Conservation (phyloP, 495 filamentous ascomycete species). For the Glutinoglossum americanum region DNA sequence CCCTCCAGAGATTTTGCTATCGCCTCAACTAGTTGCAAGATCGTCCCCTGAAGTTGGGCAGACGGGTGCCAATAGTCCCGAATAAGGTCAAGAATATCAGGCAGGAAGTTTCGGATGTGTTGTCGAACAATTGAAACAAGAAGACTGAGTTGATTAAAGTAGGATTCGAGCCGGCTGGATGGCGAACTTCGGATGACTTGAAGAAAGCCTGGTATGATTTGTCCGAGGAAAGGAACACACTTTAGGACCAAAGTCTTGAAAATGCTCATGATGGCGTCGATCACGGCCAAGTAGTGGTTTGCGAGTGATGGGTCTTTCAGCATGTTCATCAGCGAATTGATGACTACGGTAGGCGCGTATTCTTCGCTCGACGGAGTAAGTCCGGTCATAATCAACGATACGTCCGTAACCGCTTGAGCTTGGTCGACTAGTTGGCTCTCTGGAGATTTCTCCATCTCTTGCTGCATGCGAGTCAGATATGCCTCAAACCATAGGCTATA, state of each 20-base stretch:
- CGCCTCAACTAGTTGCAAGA: conserved; percentile 74
- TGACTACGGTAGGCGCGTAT: conserved; percentile 94
- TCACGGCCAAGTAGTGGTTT: conserved; percentile 83
- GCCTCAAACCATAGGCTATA: not conserved
- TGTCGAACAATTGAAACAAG: conserved; percentile 88
- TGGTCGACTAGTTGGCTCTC: conserved; percentile 39
- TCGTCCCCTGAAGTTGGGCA: conserved; percentile 63
- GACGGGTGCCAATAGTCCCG: conserved; percentile 68
- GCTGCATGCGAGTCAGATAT: conserved; percentile 5
- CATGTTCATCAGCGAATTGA: conserved; percentile 80
- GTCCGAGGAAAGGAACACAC: conserved; percentile 79
- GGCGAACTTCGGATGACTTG: conserved; percentile 61
- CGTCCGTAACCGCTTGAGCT: conserved; percentile 60
- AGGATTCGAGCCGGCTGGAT: conserved; percentile 57
- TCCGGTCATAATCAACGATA: conserved; percentile 91
- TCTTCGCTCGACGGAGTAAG: conserved; percentile 94
- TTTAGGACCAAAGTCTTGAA: conserved; percentile 90
- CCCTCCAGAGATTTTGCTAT: conserved; percentile 85
- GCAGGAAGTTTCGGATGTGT: conserved; percentile 77
- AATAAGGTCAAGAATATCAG: conserved; percentile 61
- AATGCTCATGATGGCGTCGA: conserved; percentile 96
- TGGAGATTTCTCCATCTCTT: conserved; percentile 39
- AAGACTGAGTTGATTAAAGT: conserved; percentile 88
- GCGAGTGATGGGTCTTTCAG: conserved; percentile 71
- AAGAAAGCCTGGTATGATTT: conserved; percentile 87